Evolutionary conservation across 768 basidiomycete genomes (phyloP).

Genomic region (Boletus barrowsii): DNA sequence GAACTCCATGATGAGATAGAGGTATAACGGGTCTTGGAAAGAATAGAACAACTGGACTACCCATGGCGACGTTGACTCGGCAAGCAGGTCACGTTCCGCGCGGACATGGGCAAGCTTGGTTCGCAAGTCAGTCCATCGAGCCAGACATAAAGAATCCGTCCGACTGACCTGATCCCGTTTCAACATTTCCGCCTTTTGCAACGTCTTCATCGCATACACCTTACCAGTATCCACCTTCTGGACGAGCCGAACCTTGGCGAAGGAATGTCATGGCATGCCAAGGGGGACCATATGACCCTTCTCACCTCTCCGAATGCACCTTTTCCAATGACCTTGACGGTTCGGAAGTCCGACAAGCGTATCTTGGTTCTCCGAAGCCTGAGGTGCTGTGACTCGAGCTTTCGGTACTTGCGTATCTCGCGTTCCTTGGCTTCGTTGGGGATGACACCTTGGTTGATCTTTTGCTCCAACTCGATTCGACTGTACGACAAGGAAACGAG

Average conservation of each 20-base stretch:
- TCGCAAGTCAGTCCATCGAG: slow-evolving; percentile 6
- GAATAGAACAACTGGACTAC: slow-evolving; percentile 98
- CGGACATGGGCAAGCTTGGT: slow-evolving; percentile 91
- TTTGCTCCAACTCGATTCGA: slow-evolving; percentile 86
- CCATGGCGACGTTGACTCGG: slow-evolving; percentile 96
- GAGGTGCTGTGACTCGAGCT: slow-evolving; percentile 84
- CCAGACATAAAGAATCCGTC: neutral
- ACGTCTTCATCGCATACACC: slow-evolving; percentile 99
- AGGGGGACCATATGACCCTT: neutral
- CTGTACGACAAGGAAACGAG: slow-evolving; percentile 37
- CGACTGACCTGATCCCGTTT: slow-evolving; percentile 90
- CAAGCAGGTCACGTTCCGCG: slow-evolving; percentile 93
- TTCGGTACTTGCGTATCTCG: slow-evolving; percentile 82
- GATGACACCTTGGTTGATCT: slow-evolving; percentile 69
- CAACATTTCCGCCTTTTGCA: slow-evolving; percentile 98
- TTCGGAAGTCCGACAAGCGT: slow-evolving; percentile 88
- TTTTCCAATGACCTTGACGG: slow-evolving; percentile 98
- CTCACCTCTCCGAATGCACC: slow-evolving; percentile 96
- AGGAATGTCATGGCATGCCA: slow-evolving; percentile 2
- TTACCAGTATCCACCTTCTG: slow-evolving; percentile 97
- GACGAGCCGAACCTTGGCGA: slow-evolving; percentile 77
- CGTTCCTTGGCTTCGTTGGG: slow-evolving; percentile 82
- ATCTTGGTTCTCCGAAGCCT: slow-evolving; percentile 93
- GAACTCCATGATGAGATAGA: slow-evolving; percentile 97
- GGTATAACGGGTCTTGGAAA: slow-evolving; percentile 93